phyloP scores from a whole-genome alignment of 1,284 basidiomycete genomes.

The Papiliotrema nemorosa region DNA sequence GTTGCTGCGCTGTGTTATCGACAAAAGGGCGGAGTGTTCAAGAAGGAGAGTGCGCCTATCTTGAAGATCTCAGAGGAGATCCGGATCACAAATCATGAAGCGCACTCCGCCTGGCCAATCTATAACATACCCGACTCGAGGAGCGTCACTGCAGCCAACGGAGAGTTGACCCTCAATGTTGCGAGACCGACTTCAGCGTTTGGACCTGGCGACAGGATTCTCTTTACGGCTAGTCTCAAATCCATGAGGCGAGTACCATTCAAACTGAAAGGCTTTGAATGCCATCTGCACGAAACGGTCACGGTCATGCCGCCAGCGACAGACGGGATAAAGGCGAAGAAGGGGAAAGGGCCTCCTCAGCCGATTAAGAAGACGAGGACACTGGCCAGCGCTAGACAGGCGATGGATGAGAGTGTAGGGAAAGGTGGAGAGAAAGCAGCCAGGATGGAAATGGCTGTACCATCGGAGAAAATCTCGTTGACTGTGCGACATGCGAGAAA shows the following conservation, averaged over 20 bases:
- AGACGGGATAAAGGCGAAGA: slow-evolving; percentile 31
- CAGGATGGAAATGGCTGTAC: slow-evolving; percentile 65
- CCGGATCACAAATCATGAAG: slow-evolving; percentile 80
- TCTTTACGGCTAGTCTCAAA: slow-evolving; percentile 61
- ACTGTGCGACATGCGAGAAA: slow-evolving; percentile 71
- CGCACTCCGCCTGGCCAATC: slow-evolving; percentile 83
- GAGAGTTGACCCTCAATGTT: slow-evolving; percentile 64
- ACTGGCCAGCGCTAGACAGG: slow-evolving; percentile 39
- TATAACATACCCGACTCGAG: slow-evolving; percentile 73
- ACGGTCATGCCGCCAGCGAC: slow-evolving; percentile 38
- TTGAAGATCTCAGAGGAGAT: slow-evolving; percentile 62
- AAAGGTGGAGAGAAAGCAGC: slow-evolving; percentile 66
- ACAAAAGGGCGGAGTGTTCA: slow-evolving; percentile 75
- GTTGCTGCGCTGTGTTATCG: slow-evolving; percentile 76
- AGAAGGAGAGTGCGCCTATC: slow-evolving; percentile 61
- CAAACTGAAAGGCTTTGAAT: slow-evolving; percentile 73
- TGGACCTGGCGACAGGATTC: slow-evolving; percentile 75
- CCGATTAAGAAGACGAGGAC: slow-evolving; percentile 57
- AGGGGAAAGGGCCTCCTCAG: slow-evolving; percentile 56
- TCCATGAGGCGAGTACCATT: slow-evolving; percentile 57
- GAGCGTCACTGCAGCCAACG: slow-evolving; percentile 58
- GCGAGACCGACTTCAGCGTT: slow-evolving; percentile 66
- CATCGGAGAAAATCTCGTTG: slow-evolving; percentile 66
- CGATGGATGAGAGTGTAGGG: slow-evolving; percentile 66
- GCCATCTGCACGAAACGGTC: slow-evolving; percentile 69